These are phyloP conservation scores for Gonapodya prolifera DNA, from an alignment of 192 early-diverging fungal genomes.

Conservation along the genomic window DNA sequence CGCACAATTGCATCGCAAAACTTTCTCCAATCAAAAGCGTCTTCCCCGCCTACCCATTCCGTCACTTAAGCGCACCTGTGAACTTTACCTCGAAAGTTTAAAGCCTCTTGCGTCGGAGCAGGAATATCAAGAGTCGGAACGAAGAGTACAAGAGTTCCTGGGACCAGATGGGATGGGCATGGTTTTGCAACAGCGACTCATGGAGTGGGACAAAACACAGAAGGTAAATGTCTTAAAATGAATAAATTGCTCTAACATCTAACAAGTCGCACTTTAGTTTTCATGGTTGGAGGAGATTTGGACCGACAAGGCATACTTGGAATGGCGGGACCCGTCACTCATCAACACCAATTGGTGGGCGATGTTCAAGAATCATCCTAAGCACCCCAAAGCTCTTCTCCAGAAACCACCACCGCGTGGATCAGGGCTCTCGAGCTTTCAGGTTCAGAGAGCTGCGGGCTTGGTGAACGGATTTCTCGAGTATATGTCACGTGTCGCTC, in stretches of 20 bases:
- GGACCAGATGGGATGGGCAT: neutral
- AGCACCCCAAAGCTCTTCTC: neutral
- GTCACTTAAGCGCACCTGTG: constrained; percentile 54
- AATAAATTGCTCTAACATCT: no score
- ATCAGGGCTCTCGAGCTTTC: neutral
- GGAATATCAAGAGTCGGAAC: neutral
- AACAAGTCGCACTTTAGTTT: no score
- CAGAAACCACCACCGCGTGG: neutral
- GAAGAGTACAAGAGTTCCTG: neutral
- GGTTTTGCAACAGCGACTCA: neutral
- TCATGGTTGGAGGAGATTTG: constrained; percentile 1
- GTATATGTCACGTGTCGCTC: neutral
- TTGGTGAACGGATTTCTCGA: neutral
- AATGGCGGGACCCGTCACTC: neutral
- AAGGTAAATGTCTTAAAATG: no score
- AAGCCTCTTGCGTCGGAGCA: neutral
- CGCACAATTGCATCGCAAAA: constrained; percentile 11
- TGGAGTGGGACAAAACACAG: neutral
- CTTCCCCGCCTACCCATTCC: constrained; percentile 86
- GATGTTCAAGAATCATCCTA: neutral
- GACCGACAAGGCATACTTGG: constrained; percentile 1
- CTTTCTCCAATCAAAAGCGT: constrained; percentile 52
- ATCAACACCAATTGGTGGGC: constrained; percentile 2
- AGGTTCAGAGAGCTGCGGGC: neutral
- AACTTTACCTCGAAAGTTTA: constrained; percentile 55